phyloP scores from a whole-genome alignment of 2,329 filamentous ascomycete species.

The Diaporthe citrichinensis region DNA sequence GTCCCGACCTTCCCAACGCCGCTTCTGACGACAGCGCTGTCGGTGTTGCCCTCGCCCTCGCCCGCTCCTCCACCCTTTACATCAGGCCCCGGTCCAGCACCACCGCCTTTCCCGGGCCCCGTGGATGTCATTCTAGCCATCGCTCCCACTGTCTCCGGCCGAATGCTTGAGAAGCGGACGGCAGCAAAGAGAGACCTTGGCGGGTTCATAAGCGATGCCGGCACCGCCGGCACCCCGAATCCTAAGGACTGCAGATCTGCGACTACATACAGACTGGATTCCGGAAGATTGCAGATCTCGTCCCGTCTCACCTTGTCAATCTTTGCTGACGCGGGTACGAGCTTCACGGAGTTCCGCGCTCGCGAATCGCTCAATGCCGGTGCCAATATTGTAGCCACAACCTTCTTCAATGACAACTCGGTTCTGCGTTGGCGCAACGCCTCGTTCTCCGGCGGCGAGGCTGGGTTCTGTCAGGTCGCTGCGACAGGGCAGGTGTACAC shows the following conservation, averaged over 20 bases:
- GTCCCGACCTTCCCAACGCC: not conserved
- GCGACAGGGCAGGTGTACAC: constrained; percentile 10
- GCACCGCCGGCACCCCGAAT: not conserved
- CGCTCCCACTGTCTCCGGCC: not conserved
- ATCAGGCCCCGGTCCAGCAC: not conserved
- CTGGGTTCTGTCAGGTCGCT: constrained; percentile 10
- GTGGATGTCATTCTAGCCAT: not conserved
- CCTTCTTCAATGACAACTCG: not conserved
- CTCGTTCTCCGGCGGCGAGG: not conserved
- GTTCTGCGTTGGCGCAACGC: not conserved
- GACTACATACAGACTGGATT: not conserved
- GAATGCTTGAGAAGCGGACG: not conserved
- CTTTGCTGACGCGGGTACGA: not conserved
- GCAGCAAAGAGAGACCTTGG: not conserved
- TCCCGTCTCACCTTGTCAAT: not conserved
- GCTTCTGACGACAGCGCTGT: not conserved
- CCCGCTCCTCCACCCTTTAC: not conserved
- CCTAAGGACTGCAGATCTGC: constrained; percentile 7
- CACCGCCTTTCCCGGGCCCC: not conserved
- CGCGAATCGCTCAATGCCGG: not conserved
- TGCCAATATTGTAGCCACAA: not conserved
- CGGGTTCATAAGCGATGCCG: not conserved
- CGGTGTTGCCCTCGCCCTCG: not conserved
- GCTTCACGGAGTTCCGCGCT: not conserved
- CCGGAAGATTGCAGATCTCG: not conserved